A percentile compares a stretch with the other conserved stretches of the same genome.
Conservation (phyloP, 1,139 yeast species). For the Scheffersomyces parashehatae region DNA sequence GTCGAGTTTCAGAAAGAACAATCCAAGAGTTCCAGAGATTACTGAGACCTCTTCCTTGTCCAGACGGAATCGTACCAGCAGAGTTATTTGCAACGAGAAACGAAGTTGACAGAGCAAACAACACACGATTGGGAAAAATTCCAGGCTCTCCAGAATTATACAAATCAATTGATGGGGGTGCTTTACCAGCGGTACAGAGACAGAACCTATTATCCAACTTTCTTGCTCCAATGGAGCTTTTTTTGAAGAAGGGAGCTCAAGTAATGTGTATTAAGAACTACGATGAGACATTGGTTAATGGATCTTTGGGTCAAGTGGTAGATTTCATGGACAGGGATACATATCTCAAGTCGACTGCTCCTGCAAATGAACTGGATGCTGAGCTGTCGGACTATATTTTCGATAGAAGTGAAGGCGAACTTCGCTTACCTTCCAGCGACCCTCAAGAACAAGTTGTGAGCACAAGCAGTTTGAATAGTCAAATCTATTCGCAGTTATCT, state of each 20-base stretch:
- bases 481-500: not conserved
- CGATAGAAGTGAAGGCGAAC: slow-evolving; percentile 15
- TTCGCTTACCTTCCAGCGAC: not conserved
- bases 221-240: slow-evolving; percentile 65
- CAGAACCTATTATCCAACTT: slow-evolving; percentile 59
- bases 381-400: not conserved
- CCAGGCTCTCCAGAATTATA: slow-evolving; percentile 50
- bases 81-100: slow-evolving; percentile 79
- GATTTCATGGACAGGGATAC: slow-evolving; percentile 42
- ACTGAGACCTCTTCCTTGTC: slow-evolving; percentile 53
- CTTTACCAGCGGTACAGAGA: slow-evolving; percentile 42
- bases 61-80: slow-evolving; percentile 81
- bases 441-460: not conserved
- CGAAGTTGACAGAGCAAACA: slow-evolving; percentile 84
- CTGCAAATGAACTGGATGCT: slow-evolving; percentile 12
- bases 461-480: not conserved
- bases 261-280: slow-evolving; percentile 95
- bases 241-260: slow-evolving; percentile 80
- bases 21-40: slow-evolving; percentile 55
- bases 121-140: slow-evolving; percentile 50
- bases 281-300: slow-evolving; percentile 87
- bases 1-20: slow-evolving; percentile 59
- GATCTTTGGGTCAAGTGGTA: slow-evolving; percentile 80
- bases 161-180: slow-evolving; percentile 65
- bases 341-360: slow-evolving; percentile 27